Evolutionary conservation across 1,284 basidiomycete species (phyloP), one percentile per base, ranked within the genome.

Genomic region (Waitea zeae): DNA sequence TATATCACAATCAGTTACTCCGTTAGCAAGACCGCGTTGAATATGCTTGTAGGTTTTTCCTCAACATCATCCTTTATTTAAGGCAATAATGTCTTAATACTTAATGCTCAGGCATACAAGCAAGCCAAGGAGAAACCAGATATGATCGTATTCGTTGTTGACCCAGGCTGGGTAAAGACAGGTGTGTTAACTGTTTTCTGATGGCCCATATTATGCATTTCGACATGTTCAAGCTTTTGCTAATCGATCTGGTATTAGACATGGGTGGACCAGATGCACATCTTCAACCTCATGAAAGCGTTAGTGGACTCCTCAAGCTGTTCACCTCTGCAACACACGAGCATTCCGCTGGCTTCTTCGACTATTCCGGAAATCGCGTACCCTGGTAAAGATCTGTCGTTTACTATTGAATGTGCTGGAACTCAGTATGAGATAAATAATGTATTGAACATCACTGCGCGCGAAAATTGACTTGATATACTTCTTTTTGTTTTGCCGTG

Each of bases 211-310:
- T 31, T 7, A 9, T 17, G 30, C 9, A 9, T 7, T 31, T n/a
- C n/a, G 17, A 17, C 5, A 17, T 29, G 14, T 13, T 27, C 14
- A 9, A 15, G 5, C 15, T 17, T n/a, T n/a, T n/a, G n/a, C n/a
- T n/a, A n/a, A n/a, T n/a, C n/a, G n/a, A n/a, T n/a, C n/a, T n/a
- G n/a, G n/a, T 30, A 7, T 14, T 36, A 50, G 49, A 45, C 15
- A 49, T 57, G 53, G 52, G 54, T 14, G 55, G 55, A 1, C 40
- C 44, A 18, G 44, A 46, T 20, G 55, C 55, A 3, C 32, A 42
- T 5, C 42, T 58, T 14, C 51, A 54, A 33, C 46, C 49, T 4
- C 35, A 47, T 18, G 46, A 50, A 34, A 49, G 48, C 33, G 49
- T 50, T 12, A 32, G 42, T 3, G 38, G 40, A 20, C 41, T 53